phyloP scores from a whole-genome alignment of 1,139 yeast species.

The Geotrichum candidum region DNA sequence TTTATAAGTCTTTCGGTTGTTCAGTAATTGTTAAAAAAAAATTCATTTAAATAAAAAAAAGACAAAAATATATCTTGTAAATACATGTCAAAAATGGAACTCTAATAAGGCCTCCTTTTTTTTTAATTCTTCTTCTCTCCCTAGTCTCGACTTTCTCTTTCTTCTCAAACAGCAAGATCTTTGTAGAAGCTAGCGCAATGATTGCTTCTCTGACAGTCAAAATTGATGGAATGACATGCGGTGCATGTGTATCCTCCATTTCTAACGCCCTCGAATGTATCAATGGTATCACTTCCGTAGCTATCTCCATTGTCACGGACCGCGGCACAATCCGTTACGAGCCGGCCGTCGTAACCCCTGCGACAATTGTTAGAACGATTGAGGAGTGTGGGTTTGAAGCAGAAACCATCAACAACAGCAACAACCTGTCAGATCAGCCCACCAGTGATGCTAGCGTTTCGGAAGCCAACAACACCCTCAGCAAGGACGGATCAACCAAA shows the following conservation, averaged over 20 bases:
- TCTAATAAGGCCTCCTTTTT: background rate
- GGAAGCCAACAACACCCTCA: background rate
- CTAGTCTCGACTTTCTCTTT: background rate
- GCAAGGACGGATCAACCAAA: background rate
- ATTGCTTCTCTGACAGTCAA: background rate
- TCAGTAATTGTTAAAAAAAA: too few relatives aligned
- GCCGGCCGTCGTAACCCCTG: slow-evolving; percentile 35
- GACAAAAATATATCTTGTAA: background rate
- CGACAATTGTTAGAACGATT: slow-evolving; percentile 43
- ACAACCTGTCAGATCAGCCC: slow-evolving; percentile 24
- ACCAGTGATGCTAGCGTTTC: slow-evolving; percentile 30
- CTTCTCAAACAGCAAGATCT: background rate
- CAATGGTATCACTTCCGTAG: slow-evolving; percentile 46
- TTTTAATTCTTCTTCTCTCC: background rate
- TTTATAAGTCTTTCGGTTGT: too few relatives aligned
- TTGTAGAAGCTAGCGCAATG: background rate
- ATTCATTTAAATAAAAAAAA: too few relatives aligned
- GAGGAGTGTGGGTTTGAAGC: slow-evolving; percentile 79
- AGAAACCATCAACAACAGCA: slow-evolving; percentile 23
- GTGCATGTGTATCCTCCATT: slow-evolving; percentile 67
- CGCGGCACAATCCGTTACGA: slow-evolving; percentile 55
- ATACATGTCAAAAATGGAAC: background rate
- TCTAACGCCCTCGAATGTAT: slow-evolving; percentile 46
- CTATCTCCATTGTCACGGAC: slow-evolving; percentile 70
- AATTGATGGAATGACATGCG: slow-evolving; percentile 65